phyloP scores from a whole-genome alignment of 306 rosid genomes.

The Comarum palustre region DNA sequence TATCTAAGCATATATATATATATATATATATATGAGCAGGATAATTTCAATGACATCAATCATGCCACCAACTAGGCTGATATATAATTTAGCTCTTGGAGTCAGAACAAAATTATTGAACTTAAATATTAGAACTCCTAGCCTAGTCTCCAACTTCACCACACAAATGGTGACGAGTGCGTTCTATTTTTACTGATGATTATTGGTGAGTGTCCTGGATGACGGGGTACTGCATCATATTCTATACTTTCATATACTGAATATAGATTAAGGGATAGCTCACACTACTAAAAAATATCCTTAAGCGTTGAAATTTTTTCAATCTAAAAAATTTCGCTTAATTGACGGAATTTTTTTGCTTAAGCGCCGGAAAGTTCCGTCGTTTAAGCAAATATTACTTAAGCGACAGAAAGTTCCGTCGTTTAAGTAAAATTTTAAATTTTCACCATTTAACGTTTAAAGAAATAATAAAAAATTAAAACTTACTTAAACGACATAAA shows the following conservation, averaged over 20 bases:
- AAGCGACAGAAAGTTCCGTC: too few relatives aligned
- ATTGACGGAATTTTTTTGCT: too few relatives aligned
- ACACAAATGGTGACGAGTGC: background rate
- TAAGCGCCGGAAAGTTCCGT: too few relatives aligned
- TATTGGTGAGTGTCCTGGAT: background rate
- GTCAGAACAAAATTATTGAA: slow-evolving; percentile 15
- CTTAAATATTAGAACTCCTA: slow-evolving; percentile 11
- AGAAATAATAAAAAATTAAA: too few relatives aligned
- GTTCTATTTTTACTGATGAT: background rate
- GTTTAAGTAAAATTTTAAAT: too few relatives aligned
- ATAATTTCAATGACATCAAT: slow-evolving; percentile 15
- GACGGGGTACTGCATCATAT: background rate
- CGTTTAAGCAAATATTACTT: too few relatives aligned
- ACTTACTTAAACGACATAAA: too few relatives aligned
- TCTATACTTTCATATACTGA: background rate
- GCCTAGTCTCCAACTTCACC: background rate
- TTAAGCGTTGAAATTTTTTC: too few relatives aligned
- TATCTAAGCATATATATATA: background rate
- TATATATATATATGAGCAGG: too few relatives aligned
- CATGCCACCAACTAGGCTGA: slow-evolving; percentile 15
- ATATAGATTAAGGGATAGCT: background rate
- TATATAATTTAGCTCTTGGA: background rate
- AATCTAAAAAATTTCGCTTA: too few relatives aligned
- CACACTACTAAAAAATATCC: too few relatives aligned
- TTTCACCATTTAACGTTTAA: too few relatives aligned